A percentile compares a stretch with the other conserved stretches of the same genome.
Evolutionary conservation across 768 basidiomycete genomes (phyloP).

Genomic region (Russula sp.): DNA sequence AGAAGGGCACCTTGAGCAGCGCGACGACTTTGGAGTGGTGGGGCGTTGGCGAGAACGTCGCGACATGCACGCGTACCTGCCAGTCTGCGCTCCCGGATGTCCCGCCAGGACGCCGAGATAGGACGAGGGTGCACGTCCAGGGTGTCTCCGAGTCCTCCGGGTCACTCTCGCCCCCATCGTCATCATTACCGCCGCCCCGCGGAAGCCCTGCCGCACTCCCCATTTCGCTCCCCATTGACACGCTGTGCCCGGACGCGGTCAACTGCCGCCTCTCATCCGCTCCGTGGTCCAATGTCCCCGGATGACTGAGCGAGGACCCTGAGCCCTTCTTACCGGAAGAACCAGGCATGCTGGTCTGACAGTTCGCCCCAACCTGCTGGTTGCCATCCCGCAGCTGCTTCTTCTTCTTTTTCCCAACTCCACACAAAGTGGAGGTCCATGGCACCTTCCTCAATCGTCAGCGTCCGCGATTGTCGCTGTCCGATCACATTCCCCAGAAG

Average conservation of each 20-base stretch:
- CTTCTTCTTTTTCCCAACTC: constrained; percentile 42
- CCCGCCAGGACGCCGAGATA: constrained; percentile 40
- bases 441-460: constrained; percentile 3
- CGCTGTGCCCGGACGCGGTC: constrained; percentile 8
- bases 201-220: constrained; percentile 39
- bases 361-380: background rate
- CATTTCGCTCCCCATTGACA: constrained; percentile 11
- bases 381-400: background rate
- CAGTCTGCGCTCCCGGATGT: too few species aligned
- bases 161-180: too few species aligned
- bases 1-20: constrained; percentile 85
- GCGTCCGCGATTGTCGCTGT: constrained; percentile 20
- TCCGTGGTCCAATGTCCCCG: background rate
- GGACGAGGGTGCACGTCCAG: constrained; percentile 82
- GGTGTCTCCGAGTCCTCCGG: constrained; percentile 95
- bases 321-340: background rate
- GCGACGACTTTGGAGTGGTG: constrained; percentile 95
- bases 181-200: too few species aligned
- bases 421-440: constrained; percentile 79
- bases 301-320: constrained; percentile 7
- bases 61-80: constrained; percentile 52
- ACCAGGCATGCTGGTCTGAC: background rate
- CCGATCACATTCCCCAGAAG: constrained; percentile 41
- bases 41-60: constrained; percentile 82
- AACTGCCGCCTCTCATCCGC: constrained; percentile 12